Evolutionary conservation across 371 early-diverging fungal genomes (phyloP), one percentile per base, ranked within the genome.

Genomic region (Mortierella sp.): DNA sequence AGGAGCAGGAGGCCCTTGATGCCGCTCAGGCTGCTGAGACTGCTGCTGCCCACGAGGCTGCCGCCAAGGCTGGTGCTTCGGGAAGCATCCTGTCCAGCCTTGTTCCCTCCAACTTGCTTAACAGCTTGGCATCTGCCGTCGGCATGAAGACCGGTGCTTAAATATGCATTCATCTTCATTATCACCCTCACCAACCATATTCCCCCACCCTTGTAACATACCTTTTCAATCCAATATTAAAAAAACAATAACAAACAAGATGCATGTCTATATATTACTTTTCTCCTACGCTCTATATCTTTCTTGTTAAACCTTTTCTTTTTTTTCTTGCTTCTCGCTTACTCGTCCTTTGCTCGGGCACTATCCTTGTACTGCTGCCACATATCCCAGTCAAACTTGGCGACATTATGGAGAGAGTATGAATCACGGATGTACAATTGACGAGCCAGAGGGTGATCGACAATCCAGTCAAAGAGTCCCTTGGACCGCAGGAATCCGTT

Each of bases 361-460:
- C 50, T 34, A 11, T 14, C 4, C 38, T 74, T 81, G 31, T 38
- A 70, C 70, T 82, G 77, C 28, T 75, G 82, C 92, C 92, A 93
- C 75, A 89, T 89, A 68, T 92, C 87, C 80, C 94, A 94, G 71
- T 95, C 95, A 87, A 88, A 93, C 63, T 81, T 84, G 45, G 90
- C 88, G 16, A 93, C 83, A 79, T 94, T 92, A 4, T 89, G 88
- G 26, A 94, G 81, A 0, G 78, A 50, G 21, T 91, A 86, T 75
- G 92, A 91, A 79, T 96, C 96, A 19, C 93, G 88, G 31, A 96
- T 73, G 74, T 94, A 89, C 58, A 94, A 60, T 80, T 88, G 89
- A 45, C 83, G 78, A 11, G 91, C 89, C 24, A 92, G 31, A 0
- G 88, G 82, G 1, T 85, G 82, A 21, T 90, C 85, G 70, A 95